Evolutionary conservation across 2,329 filamentous ascomycete species (phyloP), one percentile per base, ranked within the genome.

Genomic region (Dactylonectria estremocensis): DNA sequence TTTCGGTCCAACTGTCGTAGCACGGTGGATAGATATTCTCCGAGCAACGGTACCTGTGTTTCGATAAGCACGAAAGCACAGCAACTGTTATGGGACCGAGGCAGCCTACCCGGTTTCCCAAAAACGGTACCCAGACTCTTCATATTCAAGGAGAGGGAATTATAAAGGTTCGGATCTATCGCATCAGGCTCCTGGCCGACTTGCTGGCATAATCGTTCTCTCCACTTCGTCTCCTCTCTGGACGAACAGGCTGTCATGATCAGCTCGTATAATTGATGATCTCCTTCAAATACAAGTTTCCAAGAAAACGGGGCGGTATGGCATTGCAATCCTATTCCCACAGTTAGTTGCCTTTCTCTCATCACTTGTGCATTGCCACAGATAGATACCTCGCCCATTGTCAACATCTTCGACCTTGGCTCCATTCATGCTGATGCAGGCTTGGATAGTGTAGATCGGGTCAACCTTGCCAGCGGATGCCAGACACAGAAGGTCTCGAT

Each of bases 241-340:
- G 90, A 85, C 1, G 92, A 95, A 74, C 95, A 97, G 40, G 95
- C 95, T 71, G 93, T 97, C 82, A 97, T 86, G 46, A 98, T 90
- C 16, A 97, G 82, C 80, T 98, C 95, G 77, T 93, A 95, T 60
- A 95, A 84, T 67, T 93, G 90, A 71, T 92, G 89, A 64, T 92
- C 87, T 71, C 89, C 89, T 77, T 96, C 91, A 76, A 98, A 98
- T 3, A 94, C 86, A 11, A 98, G 76, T 78, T 98, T 99, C 95
- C 95, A 98, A 1, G 95, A 96, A 79, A 93, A 93, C 0, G 93
- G 91, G 1, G 93, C 93, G 3, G 93, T 93, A 70, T 96, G 92
- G 76, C 95, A 98, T 84, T 95, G 94, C 8, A 98, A 79, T 0
- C 94, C 95, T 97, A 68, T 52, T 53, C 13, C 11, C 11, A 6